Conservation (phyloP, 495 filamentous ascomycete species). For the Podospora comata region DNA sequence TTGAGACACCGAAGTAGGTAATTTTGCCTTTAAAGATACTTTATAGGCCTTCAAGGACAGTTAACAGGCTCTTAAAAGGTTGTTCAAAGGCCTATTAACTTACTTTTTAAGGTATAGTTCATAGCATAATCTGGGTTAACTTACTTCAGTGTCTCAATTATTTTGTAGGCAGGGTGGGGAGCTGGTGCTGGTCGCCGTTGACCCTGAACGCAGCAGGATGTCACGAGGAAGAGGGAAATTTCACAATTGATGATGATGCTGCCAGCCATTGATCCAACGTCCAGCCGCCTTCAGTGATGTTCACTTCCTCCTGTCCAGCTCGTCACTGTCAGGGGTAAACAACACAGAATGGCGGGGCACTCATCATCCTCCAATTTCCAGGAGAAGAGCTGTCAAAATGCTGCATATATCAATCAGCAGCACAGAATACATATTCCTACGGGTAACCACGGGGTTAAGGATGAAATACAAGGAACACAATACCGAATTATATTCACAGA, state of each 20-base stretch:
- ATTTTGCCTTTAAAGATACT: too few species aligned
- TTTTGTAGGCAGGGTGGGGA: too few species aligned
- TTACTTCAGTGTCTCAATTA: too few species aligned
- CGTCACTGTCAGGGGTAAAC: not conserved
- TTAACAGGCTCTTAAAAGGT: too few species aligned
- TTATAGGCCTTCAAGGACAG: too few species aligned
- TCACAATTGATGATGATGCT: not conserved
- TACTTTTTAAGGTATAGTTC: too few species aligned
- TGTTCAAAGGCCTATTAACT: too few species aligned
- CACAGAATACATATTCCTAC: not conserved
- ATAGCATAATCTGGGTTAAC: too few species aligned
- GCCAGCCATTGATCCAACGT: too few species aligned
- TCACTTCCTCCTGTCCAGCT: not conserved
- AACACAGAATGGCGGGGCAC: not conserved
- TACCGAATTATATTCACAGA: not conserved
- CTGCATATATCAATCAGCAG: not conserved
- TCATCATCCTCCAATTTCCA: too few species aligned
- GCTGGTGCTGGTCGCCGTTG: not conserved
- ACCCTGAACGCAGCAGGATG: not conserved
- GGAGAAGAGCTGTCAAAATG: not conserved
- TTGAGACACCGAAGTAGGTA: too few species aligned
- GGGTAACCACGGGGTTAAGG: not conserved
- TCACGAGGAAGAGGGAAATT: slow-evolving; percentile 5
- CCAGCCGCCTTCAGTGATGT: not conserved
- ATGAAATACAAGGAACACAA: not conserved